Conservation (phyloP, 352 stramenopile species). For the Phytophthora sansomeana region DNA sequence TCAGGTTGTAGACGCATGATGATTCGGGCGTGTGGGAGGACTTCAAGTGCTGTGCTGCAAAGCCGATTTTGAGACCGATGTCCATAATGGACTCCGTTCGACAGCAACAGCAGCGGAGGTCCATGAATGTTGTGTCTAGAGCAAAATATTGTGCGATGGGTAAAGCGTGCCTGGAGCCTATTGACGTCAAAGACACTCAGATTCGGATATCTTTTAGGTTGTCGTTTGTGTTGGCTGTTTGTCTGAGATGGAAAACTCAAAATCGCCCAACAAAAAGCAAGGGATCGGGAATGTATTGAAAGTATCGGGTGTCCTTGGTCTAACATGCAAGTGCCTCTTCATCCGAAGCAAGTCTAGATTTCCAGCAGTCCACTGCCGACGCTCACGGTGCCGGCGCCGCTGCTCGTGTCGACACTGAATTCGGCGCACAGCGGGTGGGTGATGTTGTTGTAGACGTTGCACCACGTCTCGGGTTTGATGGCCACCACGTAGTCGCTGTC, state of each 20-base stretch:
- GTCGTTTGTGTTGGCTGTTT: neutral
- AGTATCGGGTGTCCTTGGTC: neutral
- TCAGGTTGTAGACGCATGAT: neutral
- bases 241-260: neutral
- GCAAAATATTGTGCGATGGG: slow-evolving; percentile 3
- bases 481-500: slow-evolving; percentile 70
- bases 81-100: no score
- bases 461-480: slow-evolving; percentile 73
- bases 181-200: slow-evolving; percentile 6
- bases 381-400: slow-evolving; percentile 26
- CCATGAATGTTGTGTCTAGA: no score
- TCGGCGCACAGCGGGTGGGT: slow-evolving; percentile 50
- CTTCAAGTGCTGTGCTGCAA: neutral
- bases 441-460: slow-evolving; percentile 59
- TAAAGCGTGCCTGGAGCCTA: neutral
- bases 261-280: neutral
- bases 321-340: slow-evolving; percentile 7
- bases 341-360: slow-evolving; percentile 4
- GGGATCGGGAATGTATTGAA: neutral
- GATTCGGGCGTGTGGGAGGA: neutral
- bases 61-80: no score
- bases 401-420: slow-evolving; percentile 45
- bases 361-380: slow-evolving; percentile 13
- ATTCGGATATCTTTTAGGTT: neutral
- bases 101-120: no score